phyloP scores from a whole-genome alignment of 257 asterid species.

The Jacaranda mimosifolia region DNA sequence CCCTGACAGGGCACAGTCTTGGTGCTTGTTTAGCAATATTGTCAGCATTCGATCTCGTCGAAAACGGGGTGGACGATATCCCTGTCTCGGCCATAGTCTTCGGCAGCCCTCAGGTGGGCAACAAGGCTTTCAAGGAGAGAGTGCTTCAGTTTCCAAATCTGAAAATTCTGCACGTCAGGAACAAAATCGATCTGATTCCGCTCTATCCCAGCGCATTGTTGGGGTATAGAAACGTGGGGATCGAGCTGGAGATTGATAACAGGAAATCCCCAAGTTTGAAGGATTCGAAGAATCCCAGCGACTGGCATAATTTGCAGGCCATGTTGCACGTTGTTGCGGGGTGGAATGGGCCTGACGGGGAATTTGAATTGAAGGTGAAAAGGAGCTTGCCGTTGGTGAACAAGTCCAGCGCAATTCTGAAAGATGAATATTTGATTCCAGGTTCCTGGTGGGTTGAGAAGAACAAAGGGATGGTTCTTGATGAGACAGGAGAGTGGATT shows the following conservation, averaged over 20 bases:
- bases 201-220: conserved; percentile 61
- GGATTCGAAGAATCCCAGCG: conserved; percentile 68
- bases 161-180: conserved; percentile 67
- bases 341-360: conserved; percentile 74
- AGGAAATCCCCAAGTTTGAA: conserved; percentile 75
- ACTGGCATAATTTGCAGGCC: conserved; percentile 91
- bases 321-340: conserved; percentile 82
- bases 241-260: conserved; percentile 56
- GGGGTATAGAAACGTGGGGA: conserved; percentile 63
- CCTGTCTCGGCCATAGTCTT: conserved; percentile 80
- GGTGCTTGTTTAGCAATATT: conserved; percentile 72
- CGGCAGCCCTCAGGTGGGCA: conserved; percentile 88
- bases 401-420: conserved; percentile 70
- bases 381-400: conserved; percentile 84
- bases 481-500: conserved; percentile 71
- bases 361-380: conserved; percentile 69
- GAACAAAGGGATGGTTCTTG: conserved; percentile 73
- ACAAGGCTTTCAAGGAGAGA: conserved; percentile 60
- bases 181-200: conserved; percentile 76
- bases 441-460: conserved; percentile 95
- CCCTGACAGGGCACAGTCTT: conserved; percentile 79
- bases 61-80: conserved; percentile 70
- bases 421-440: conserved; percentile 77
- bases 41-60: conserved; percentile 80
- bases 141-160: conserved; percentile 49